phyloP scores from a whole-genome alignment of 2,329 filamentous ascomycete genomes.

The Hymenoscyphus infarciens region DNA sequence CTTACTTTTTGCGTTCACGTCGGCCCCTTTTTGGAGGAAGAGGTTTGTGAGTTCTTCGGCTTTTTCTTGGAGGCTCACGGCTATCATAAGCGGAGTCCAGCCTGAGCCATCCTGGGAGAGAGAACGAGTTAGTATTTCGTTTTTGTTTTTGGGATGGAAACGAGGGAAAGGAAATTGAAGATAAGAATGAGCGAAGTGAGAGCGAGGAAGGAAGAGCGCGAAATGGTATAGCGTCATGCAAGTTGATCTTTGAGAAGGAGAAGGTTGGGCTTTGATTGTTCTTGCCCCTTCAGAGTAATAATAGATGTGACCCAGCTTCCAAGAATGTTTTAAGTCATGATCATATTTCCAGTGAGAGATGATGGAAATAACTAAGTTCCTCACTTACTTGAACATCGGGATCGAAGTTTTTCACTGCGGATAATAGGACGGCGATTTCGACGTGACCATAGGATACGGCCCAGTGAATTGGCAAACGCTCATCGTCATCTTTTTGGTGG shows the following conservation, averaged over 20 bases:
- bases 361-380: not conserved
- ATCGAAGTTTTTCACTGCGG: slow-evolving; percentile 71
- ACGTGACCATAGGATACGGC: slow-evolving; percentile 79
- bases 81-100: slow-evolving; percentile 84
- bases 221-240: not conserved
- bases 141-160: not conserved
- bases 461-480: slow-evolving; percentile 91
- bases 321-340: not conserved
- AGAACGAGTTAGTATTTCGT: slow-evolving; percentile 5
- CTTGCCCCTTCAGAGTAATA: not conserved
- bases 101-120: slow-evolving; percentile 63
- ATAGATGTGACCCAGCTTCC: not conserved
- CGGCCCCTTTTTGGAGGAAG: slow-evolving; percentile 65
- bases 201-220: not conserved
- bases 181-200: too few species aligned
- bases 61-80: slow-evolving; percentile 65
- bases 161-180: slow-evolving; percentile 1
- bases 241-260: too few species aligned
- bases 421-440: slow-evolving; percentile 69
- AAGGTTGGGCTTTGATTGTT: too few species aligned
- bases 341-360: not conserved
- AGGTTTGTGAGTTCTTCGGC: slow-evolving; percentile 65
- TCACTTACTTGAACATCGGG: slow-evolving; percentile 67
- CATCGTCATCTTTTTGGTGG: slow-evolving; percentile 72
- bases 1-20: slow-evolving; percentile 69